Conservation (phyloP, 208 protist species). For the Trypanosoma brucei region DNA sequence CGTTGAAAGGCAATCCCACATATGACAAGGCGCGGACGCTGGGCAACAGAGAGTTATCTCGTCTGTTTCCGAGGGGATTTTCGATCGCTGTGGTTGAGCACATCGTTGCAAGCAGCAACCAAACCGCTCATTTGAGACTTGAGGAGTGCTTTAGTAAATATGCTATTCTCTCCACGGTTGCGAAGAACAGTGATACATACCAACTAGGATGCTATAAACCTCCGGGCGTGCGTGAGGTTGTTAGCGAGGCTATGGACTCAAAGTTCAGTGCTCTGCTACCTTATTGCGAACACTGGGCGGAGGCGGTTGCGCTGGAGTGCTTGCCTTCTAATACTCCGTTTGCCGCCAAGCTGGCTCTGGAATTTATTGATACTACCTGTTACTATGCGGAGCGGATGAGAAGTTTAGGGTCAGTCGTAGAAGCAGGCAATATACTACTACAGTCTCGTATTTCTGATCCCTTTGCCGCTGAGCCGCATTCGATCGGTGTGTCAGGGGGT, state of each 20-base stretch:
- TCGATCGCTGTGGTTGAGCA: constrained; percentile 58
- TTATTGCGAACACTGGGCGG: constrained; percentile 44
- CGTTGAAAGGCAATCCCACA: background rate
- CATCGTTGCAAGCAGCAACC: constrained; percentile 47
- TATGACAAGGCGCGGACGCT: background rate
- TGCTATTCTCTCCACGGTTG: constrained; percentile 37
- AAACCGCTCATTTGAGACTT: constrained; percentile 27
- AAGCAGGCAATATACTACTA: constrained; percentile 20
- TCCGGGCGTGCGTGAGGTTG: constrained; percentile 43
- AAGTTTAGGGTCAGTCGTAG: constrained; percentile 25
- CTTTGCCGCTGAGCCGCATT: background rate
- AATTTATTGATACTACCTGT: constrained; percentile 70
- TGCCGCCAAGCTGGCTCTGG: constrained; percentile 47
- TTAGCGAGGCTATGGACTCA: constrained; percentile 36
- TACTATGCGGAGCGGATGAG: constrained; percentile 73
- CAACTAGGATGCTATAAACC: constrained; percentile 28
- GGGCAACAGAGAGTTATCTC: constrained; percentile 7
- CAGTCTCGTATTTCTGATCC: constrained; percentile 11
- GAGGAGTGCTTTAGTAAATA: constrained; percentile 52
- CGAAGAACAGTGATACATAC: constrained; percentile 55
- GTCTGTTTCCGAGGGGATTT: constrained; percentile 63
- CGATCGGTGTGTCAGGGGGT: background rate
- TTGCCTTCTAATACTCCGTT: constrained; percentile 58
- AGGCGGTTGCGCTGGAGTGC: constrained; percentile 62
- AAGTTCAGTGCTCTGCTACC: constrained; percentile 47